Conservation (phyloP, 176 grass and related monocot species). For the Canna indica region DNA sequence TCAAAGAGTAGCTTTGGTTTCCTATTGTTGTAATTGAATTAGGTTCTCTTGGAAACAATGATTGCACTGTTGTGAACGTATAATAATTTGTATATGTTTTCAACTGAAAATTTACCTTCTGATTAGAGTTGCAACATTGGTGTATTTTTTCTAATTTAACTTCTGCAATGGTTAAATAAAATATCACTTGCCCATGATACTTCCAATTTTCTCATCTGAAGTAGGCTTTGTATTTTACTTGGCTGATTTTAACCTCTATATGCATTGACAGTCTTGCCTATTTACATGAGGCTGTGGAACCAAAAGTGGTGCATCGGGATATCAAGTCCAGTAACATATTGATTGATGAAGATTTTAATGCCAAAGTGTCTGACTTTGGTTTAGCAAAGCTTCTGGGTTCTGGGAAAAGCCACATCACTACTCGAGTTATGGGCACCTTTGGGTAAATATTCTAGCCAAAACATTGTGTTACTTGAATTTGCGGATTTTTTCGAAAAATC, state of each 20-base stretch:
- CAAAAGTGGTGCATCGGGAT: constrained; percentile 19
- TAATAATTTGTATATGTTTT: neutral
- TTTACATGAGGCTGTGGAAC: constrained; percentile 18
- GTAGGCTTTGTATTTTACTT: neutral
- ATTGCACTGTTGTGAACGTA: neutral
- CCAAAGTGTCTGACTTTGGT: constrained; percentile 23
- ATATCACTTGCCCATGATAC: neutral
- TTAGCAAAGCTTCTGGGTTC: constrained; percentile 19
- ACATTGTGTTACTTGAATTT: neutral
- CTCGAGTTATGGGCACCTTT: constrained; percentile 18
- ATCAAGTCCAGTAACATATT: constrained; percentile 24
- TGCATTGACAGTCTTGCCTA: constrained; percentile 13
- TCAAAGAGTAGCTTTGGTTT: neutral
- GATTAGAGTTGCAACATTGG: neutral
- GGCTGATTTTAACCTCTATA: neutral
- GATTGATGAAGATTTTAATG: constrained; percentile 19
- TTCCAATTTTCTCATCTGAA: neutral
- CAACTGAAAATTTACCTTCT: neutral
- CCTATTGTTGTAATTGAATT: neutral
- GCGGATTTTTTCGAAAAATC: neutral
- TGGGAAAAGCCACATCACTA: constrained; percentile 18
- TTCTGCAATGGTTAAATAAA: neutral
- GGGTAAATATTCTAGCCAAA: constrained; percentile 14
- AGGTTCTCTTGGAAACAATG: neutral
- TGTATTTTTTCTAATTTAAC: neutral